phyloP scores from a whole-genome alignment of 306 rosid genomes.

The Oemleria cerasiformis region DNA sequence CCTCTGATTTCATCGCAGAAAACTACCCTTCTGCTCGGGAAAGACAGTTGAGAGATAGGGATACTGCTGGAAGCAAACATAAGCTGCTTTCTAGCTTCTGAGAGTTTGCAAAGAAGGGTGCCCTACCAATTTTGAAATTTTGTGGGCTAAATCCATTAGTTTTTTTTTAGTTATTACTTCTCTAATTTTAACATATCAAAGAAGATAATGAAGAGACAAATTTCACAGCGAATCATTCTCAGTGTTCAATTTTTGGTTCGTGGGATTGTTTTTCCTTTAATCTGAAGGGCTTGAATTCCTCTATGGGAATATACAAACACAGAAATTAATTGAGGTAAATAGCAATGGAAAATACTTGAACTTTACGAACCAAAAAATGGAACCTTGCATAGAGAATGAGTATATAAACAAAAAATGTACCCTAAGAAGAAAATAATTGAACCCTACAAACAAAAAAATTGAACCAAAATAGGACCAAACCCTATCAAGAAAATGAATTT shows the following conservation, averaged over 20 bases:
- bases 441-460: too few relatives aligned
- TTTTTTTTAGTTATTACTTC: background rate
- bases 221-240: background rate
- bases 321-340: too few relatives aligned
- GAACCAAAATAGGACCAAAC: too few relatives aligned
- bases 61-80: slow-evolving; percentile 1
- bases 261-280: too few relatives aligned
- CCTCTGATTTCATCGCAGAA: slow-evolving; percentile 10
- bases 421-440: too few relatives aligned
- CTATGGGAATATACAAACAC: too few relatives aligned
- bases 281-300: too few relatives aligned
- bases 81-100: slow-evolving; percentile 13
- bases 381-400: too few relatives aligned
- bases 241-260: background rate
- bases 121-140: slow-evolving; percentile 9
- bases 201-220: background rate
- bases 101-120: slow-evolving; percentile 14
- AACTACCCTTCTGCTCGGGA: slow-evolving; percentile 47
- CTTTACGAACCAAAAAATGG: too few relatives aligned
- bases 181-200: background rate
- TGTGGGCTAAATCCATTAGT: background rate
- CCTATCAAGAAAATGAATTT: too few relatives aligned
- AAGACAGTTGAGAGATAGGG: slow-evolving; percentile 25
- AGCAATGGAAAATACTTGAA: too few relatives aligned
- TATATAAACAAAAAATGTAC: too few relatives aligned